phyloP scores from a whole-genome alignment of 2,329 filamentous ascomycete genomes.

The Fusarium fujikuroi region DNA sequence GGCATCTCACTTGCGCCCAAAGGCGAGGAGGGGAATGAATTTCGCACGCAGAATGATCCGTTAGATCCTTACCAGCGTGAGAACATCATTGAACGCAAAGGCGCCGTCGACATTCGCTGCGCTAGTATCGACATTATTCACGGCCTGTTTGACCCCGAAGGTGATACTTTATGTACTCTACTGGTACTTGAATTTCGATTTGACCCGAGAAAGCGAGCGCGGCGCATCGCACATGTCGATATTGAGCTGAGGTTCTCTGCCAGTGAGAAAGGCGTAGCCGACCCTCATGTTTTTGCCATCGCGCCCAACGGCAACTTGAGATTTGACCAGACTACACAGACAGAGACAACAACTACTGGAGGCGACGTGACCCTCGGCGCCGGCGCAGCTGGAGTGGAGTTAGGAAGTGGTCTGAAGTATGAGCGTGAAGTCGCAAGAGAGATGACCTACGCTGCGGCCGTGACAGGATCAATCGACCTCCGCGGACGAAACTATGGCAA shows the following conservation, averaged over 20 bases:
- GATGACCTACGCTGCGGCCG: not conserved
- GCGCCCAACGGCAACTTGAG: slow-evolving; percentile 10
- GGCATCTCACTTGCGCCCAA: not conserved
- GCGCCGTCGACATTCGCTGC: slow-evolving; percentile 20
- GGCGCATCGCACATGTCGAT: slow-evolving; percentile 1
- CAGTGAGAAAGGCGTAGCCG: fast-evolving
- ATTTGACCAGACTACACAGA: not conserved
- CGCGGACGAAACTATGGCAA: not conserved
- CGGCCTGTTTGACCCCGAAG: slow-evolving; percentile 18
- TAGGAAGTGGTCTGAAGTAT: not conserved
- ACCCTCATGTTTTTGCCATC: slow-evolving; percentile 1
- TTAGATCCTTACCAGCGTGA: slow-evolving; percentile 19
- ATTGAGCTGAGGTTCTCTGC: slow-evolving; percentile 10
- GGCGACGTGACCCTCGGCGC: not conserved
- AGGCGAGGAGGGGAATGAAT: slow-evolving; percentile 12
- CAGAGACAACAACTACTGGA: not conserved
- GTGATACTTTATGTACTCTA: slow-evolving; percentile 7
- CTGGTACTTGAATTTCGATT: slow-evolving; percentile 12
- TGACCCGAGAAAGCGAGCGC: not conserved
- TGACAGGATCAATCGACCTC: not conserved
- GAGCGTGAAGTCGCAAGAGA: not conserved
- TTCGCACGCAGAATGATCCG: slow-evolving; percentile 21
- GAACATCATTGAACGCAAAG: slow-evolving; percentile 8
- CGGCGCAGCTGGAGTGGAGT: not conserved
- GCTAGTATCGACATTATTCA: not conserved